Evolutionary conservation across 441 rosid species (phyloP).

Genomic region (Bruguiera hainesii): DNA sequence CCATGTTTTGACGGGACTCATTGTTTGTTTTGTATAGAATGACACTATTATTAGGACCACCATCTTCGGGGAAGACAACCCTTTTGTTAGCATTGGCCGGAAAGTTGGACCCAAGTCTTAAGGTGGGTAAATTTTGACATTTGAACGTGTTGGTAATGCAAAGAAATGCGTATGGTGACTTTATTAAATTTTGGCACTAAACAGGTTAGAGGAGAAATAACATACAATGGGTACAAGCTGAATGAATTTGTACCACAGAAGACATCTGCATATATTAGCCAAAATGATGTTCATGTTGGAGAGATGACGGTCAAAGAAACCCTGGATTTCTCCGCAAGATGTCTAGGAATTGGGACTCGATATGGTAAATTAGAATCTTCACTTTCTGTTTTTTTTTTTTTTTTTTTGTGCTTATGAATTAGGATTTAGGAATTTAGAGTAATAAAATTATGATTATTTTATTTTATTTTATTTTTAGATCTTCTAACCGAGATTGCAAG

Average conservation of each 20-base stretch:
- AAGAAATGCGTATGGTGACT: neutral
- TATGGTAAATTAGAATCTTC: conserved; percentile 12
- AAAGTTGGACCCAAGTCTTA: conserved; percentile 18
- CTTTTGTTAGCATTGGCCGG: conserved; percentile 24
- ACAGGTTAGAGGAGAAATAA: conserved; percentile 16
- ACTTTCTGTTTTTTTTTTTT: neutral
- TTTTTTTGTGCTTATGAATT: neutral
- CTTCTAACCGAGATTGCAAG: conserved; percentile 20
- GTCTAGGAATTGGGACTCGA: conserved; percentile 23
- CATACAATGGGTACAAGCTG: conserved; percentile 19
- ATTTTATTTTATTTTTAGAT: neutral
- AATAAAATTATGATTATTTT: neutral
- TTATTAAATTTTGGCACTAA: neutral
- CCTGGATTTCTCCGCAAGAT: conserved; percentile 24
- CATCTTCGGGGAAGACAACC: conserved; percentile 25
- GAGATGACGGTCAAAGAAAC: conserved; percentile 29
- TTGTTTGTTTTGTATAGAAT: conserved; percentile 9
- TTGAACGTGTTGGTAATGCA: no score
- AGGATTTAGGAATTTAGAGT: neutral
- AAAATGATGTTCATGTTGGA: conserved; percentile 26
- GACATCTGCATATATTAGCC: conserved; percentile 27
- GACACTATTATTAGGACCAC: conserved; percentile 24
- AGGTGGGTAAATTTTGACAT: conserved; percentile 6
- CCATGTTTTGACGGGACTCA: neutral
- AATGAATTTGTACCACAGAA: conserved; percentile 23